phyloP scores from a whole-genome alignment of 768 basidiomycete species.

The Termitomyces sp. region DNA sequence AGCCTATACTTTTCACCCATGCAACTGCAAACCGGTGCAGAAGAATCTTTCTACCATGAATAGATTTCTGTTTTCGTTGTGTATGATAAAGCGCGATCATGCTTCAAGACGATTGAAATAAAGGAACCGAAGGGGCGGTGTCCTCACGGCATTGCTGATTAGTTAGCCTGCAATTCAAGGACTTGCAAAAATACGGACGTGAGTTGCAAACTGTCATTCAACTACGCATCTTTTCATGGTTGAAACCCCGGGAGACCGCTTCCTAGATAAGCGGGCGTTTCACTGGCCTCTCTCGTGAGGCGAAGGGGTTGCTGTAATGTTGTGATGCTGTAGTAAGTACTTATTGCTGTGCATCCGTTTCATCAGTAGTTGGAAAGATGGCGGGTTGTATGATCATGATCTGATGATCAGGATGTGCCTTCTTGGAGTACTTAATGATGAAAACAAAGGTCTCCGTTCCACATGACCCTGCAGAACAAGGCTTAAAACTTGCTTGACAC shows the following conservation, averaged over 20 bases:
- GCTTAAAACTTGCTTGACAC: conserved; percentile 4
- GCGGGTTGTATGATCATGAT: background rate
- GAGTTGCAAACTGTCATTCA: background rate
- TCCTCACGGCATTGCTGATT: background rate
- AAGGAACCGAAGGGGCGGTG: background rate
- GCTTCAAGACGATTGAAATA: background rate
- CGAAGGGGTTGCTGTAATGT: background rate
- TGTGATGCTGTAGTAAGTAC: background rate
- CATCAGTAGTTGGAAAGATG: background rate
- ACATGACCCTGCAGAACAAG: conserved; percentile 9
- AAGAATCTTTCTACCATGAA: background rate
- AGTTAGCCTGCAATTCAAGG: background rate
- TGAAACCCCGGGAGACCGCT: background rate
- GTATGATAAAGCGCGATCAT: background rate
- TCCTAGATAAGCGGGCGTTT: background rate
- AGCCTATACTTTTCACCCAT: background rate
- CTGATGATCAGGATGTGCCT: background rate
- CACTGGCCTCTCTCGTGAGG: background rate
- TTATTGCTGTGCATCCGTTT: conserved; percentile 1
- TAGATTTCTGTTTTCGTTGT: background rate
- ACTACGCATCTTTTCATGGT: background rate
- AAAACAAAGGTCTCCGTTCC: too few species aligned
- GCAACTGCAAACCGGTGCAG: background rate
- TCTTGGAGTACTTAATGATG: background rate
- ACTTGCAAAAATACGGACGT: background rate